Evolutionary conservation across 2,329 filamentous ascomycete genomes (phyloP).

Genomic region (Hypoxylon sp.): DNA sequence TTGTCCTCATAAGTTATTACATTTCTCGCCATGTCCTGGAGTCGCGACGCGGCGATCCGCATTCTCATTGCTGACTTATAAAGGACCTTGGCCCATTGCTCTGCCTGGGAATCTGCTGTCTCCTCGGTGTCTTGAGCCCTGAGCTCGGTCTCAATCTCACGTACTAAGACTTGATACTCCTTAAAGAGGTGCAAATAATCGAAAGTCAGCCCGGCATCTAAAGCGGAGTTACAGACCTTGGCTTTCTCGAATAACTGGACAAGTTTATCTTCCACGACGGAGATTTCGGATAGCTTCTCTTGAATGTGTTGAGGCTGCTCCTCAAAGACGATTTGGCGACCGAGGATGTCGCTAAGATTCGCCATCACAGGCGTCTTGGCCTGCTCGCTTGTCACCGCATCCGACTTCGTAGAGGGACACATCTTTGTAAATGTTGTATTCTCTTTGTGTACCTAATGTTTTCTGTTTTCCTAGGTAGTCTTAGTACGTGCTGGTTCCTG

Average conservation of each 20-base stretch:
- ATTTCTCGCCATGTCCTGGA: background rate
- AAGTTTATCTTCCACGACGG: background rate
- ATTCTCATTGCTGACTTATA: background rate
- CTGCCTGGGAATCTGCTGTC: too few species aligned
- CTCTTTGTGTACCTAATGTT: background rate
- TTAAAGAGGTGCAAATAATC: constrained; percentile 10
- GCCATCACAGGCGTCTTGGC: background rate
- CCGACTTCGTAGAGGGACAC: background rate
- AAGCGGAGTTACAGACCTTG: background rate
- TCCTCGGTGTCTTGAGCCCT: background rate
- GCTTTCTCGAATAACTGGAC: background rate
- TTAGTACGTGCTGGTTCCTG: background rate
- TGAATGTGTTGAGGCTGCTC: background rate
- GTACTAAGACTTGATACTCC: background rate
- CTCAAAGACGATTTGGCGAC: constrained; percentile 4
- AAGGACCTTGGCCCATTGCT: background rate
- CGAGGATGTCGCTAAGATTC: constrained; percentile 2
- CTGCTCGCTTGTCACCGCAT: background rate
- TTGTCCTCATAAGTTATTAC: background rate
- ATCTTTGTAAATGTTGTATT: too few species aligned
- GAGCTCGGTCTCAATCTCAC: background rate
- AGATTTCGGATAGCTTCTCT: background rate
- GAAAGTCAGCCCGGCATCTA: background rate
- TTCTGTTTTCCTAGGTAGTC: background rate
- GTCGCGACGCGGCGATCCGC: too few species aligned